These are phyloP conservation scores for Paecilomyces formosus DNA, from an alignment of 2,329 filamentous ascomycete species.

Conservation along the genomic window DNA sequence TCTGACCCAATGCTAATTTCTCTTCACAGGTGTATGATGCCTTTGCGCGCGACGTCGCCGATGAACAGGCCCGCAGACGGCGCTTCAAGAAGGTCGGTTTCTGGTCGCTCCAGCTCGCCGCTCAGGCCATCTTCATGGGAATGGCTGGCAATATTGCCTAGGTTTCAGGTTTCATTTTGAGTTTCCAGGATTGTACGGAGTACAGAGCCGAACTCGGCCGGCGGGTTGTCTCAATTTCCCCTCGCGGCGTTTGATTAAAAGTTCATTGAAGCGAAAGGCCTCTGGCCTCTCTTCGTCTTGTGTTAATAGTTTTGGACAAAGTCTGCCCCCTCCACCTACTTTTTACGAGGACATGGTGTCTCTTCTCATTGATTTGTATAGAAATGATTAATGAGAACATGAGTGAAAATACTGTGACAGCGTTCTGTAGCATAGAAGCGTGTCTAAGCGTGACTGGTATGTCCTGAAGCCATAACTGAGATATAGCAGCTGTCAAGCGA, in stretches of 20 bases:
- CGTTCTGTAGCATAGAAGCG: neutral
- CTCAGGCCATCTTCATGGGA: constrained; percentile 90
- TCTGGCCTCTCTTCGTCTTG: neutral
- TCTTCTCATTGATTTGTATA: neutral
- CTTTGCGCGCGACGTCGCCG: constrained; percentile 83
- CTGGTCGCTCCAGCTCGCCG: constrained; percentile 87
- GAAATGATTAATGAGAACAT: neutral
- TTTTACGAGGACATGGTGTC: neutral
- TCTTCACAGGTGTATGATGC: constrained; percentile 59
- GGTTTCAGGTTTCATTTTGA: constrained; percentile 13
- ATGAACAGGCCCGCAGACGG: constrained; percentile 77
- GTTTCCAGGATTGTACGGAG: neutral
- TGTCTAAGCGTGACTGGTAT: too few relatives aligned
- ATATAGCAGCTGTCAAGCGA: too few relatives aligned
- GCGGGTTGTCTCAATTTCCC: neutral
- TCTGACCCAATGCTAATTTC: neutral
- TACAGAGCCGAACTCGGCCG: neutral
- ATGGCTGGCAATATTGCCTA: constrained; percentile 73
- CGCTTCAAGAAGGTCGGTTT: constrained; percentile 93
- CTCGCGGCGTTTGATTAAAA: neutral
- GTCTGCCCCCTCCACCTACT: neutral
- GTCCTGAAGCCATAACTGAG: too few relatives aligned
- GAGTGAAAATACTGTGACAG: neutral
- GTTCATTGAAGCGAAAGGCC: neutral
- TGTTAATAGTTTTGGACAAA: neutral